These are phyloP conservation scores for Colletotrichum abscissum DNA, from an alignment of 2,329 filamentous ascomycete genomes.

Conservation along the genomic window DNA sequence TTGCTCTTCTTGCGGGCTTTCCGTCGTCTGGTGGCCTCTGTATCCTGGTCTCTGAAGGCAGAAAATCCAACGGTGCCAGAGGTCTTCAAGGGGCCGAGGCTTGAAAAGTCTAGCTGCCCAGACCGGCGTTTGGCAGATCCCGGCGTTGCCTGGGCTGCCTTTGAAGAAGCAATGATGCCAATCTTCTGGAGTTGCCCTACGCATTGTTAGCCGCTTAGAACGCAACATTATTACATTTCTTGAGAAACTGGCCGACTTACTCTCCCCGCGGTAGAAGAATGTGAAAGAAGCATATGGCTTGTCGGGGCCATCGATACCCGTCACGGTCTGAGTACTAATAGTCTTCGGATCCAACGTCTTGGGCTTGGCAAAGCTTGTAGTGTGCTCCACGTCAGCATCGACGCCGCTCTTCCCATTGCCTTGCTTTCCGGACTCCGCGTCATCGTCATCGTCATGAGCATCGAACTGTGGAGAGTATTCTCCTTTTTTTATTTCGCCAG, in stretches of 20 bases:
- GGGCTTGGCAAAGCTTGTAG: constrained; percentile 96
- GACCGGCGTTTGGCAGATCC: constrained; percentile 81
- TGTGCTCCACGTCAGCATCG: constrained; percentile 92
- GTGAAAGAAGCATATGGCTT: constrained; percentile 98
- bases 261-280: constrained; percentile 95
- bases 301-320: constrained; percentile 94
- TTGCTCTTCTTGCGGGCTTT: constrained; percentile 73
- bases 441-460: constrained; percentile 93
- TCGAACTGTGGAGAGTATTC: constrained; percentile 99
- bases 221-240: constrained; percentile 13
- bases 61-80: constrained; percentile 92
- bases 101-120: constrained; percentile 85
- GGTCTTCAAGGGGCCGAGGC: constrained; percentile 84
- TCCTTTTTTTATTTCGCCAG: constrained; percentile 96
- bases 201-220: neutral
- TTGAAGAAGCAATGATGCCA: constrained; percentile 81
- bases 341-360: constrained; percentile 96
- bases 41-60: constrained; percentile 80
- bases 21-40: constrained; percentile 65
- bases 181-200: constrained; percentile 95
- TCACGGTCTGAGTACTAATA: constrained; percentile 99
- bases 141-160: constrained; percentile 71
- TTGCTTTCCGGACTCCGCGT: constrained; percentile 61
- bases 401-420: constrained; percentile 68
- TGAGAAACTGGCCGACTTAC: constrained; percentile 66